Evolutionary conservation across 2,329 filamentous ascomycete genomes (phyloP), one percentile per base, ranked within the genome.

Genomic region (Chaetomium sp.): DNA sequence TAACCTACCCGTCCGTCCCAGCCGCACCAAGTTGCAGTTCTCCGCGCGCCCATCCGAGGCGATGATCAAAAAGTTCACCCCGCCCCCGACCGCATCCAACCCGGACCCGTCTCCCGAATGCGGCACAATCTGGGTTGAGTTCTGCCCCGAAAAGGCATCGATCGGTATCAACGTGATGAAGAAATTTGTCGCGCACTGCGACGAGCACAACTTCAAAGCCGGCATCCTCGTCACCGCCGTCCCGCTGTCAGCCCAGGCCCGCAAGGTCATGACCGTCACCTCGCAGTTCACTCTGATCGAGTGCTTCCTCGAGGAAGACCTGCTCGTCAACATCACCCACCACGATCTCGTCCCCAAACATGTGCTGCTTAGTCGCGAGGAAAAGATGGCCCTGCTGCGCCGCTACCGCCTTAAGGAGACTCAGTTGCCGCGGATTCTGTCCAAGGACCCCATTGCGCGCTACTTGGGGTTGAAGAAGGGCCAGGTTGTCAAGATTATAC

Each of bases 401-500:
- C 80, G 94, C 60, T 99, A 99, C 74, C 84, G 94, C 49, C 75
- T 99, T 71, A 97, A 96, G 83, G 94, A 99, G 79, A 96, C 90
- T 8, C 94, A 99, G 76, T 78, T 99, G 68, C 94, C 94, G 4
- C 82, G 94, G 55, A 96, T 99, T 66, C 83, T 96, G 72, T 82
- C 88, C 63, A 89, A 88, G 64, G 94, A 99, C 71, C 94, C 94
- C 3, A 91, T 99, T 52, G 89, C 94, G 33, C 86, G 88, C 66
- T 99, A 97, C 71, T 76, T 96, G 54, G 94, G 94, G 10, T 76
- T 99, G 69, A 87, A 88, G 76, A 82, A 91, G 69, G 91, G 91
- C 3, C 89, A 96, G 73, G 91, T 99, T 3, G 94, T 99, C 67
- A 99, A 99, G 82, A 99, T 99, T 66, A 96, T 99, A 67, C 81